These are phyloP conservation scores for Phytophthora boehmeriae DNA, from an alignment of 352 stramenopile genomes.

Conservation along the genomic window DNA sequence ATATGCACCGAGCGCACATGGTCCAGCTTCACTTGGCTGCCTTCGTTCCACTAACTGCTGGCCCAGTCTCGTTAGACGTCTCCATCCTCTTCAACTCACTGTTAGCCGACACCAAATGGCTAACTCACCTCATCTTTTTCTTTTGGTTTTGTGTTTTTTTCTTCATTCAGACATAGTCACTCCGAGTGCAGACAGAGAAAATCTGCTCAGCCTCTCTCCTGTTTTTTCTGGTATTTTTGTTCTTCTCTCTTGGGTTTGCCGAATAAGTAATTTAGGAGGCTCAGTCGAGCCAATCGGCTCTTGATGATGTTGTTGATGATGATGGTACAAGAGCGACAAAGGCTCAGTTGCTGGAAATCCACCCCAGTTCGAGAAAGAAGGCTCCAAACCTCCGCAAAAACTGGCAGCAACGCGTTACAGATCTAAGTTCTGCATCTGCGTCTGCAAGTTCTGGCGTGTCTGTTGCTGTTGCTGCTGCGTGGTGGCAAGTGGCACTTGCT, in stretches of 20 bases:
- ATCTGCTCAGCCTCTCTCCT: constrained; percentile 28
- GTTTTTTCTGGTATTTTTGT: constrained; percentile 35
- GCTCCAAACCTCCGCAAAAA: constrained; percentile 28
- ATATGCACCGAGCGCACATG: constrained; percentile 28
- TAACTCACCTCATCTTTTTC: constrained; percentile 22
- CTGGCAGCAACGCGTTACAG: constrained; percentile 47
- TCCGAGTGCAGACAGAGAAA: constrained; percentile 31
- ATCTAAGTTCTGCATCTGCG: constrained; percentile 80
- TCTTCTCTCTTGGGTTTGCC: constrained; percentile 15
- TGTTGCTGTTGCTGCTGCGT: constrained; percentile 39
- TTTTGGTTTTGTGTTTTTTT: constrained; percentile 25
- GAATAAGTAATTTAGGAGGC: constrained; percentile 42
- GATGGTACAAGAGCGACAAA: constrained; percentile 44
- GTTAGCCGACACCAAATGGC: background rate
- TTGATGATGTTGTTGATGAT: constrained; percentile 44
- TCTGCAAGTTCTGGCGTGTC: constrained; percentile 47
- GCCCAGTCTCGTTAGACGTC: background rate
- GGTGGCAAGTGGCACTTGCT: constrained; percentile 37
- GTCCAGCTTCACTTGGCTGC: constrained; percentile 14
- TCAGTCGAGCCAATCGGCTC: constrained; percentile 36
- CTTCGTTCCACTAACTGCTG: background rate
- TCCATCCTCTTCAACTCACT: constrained; percentile 5
- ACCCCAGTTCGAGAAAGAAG: constrained; percentile 15
- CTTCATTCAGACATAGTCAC: constrained; percentile 39
- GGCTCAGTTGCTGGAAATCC: constrained; percentile 22